Percentiles rank a stretch among this genome's conserved stretches.
Evolutionary conservation across 139 green algal genomes (phyloP).

Genomic region (Spirogloea muscicola): DNA sequence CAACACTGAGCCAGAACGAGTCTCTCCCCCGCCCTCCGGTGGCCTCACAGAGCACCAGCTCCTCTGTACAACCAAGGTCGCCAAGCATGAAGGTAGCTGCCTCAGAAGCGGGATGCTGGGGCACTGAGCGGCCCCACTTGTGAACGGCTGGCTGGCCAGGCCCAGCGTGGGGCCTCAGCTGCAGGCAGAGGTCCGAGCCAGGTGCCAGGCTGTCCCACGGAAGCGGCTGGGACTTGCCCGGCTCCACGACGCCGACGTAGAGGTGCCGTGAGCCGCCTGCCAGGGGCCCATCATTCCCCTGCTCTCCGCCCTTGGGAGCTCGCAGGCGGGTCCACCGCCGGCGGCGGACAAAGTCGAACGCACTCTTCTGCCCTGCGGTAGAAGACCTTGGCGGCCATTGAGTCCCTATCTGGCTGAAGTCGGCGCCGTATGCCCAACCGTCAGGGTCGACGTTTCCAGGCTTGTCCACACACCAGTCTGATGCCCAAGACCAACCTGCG

Average conservation of each 20-base stretch:
- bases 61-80: no score
- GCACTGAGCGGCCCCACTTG: no score
- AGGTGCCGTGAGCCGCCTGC: no score
- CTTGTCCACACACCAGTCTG: conserved; percentile 63
- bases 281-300: no score
- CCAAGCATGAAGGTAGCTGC: no score
- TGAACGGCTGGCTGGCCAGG: background rate
- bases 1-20: conserved; percentile 71
- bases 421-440: conserved; percentile 63
- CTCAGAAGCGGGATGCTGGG: no score
- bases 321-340: conserved; percentile 59
- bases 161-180: conserved; percentile 17
- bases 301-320: no score
- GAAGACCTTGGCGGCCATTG: conserved; percentile 40
- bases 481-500: conserved; percentile 71
- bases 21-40: background rate
- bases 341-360: conserved; percentile 55
- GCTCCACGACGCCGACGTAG: conserved; percentile 23
- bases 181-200: conserved; percentile 36
- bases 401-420: conserved; percentile 42
- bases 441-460: conserved; percentile 57
- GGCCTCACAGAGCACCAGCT: no score
- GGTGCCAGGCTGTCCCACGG: conserved; percentile 27
- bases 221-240: conserved; percentile 1
- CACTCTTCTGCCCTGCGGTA: conserved; percentile 13